Evolutionary conservation across 2,329 filamentous ascomycete species (phyloP).

Genomic region (Aspergillus viridinutans): DNA sequence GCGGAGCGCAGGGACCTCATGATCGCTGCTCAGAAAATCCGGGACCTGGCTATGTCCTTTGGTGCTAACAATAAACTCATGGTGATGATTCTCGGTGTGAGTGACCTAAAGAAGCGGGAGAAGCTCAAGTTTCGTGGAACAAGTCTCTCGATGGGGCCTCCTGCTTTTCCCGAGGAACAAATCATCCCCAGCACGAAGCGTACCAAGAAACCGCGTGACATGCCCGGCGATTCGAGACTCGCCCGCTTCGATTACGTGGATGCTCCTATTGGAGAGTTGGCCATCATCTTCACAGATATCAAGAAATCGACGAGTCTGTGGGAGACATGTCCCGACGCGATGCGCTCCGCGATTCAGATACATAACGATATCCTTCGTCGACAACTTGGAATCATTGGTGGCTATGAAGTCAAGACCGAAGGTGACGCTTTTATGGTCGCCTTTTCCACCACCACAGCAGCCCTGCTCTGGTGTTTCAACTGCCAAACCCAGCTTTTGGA

Average conservation of each 20-base stretch:
- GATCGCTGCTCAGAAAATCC: conserved; percentile 88
- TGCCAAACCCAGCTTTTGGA: conserved; percentile 85
- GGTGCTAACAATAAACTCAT: conserved; percentile 93
- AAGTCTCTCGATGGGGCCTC: conserved; percentile 80
- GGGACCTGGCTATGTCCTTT: conserved; percentile 92
- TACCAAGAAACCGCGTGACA: conserved; percentile 55
- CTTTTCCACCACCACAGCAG: conserved; percentile 92
- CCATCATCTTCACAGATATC: conserved; percentile 97
- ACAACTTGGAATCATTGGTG: conserved; percentile 86
- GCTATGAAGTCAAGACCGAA: conserved; percentile 99
- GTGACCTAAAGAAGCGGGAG: conserved; percentile 82
- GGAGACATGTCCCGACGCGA: conserved; percentile 92
- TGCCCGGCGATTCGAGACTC: conserved; percentile 76
- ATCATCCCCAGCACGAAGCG: conserved; percentile 62
- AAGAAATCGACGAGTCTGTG: conserved; percentile 95
- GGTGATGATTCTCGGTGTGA: conserved; percentile 97
- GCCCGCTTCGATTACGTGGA: conserved; percentile 87
- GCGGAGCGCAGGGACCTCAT: conserved; percentile 86
- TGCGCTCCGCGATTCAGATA: conserved; percentile 94
- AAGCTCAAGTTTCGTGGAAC: conserved; percentile 70
- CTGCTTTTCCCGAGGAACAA: conserved; percentile 60
- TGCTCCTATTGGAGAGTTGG: conserved; percentile 82
- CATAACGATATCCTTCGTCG: conserved; percentile 97
- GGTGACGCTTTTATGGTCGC: conserved; percentile 99
- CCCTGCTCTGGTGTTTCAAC: conserved; percentile 92